These are phyloP conservation scores for Punica granatum DNA, from an alignment of 345 rosid species.

Conservation along the genomic window DNA sequence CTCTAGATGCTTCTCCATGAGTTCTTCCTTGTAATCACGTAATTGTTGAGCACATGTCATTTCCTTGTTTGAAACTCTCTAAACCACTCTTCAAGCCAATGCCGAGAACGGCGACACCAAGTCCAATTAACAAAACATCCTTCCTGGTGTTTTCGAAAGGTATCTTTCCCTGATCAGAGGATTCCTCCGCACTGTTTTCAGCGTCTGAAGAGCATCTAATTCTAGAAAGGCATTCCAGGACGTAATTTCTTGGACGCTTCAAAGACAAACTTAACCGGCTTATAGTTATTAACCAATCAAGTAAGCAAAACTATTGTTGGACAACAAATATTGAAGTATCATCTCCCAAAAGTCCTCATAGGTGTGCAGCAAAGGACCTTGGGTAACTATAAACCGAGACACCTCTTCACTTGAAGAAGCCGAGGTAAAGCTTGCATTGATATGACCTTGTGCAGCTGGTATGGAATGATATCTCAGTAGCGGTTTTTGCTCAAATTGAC, in stretches of 20 bases:
- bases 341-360: conserved; percentile 96
- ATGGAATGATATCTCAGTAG: conserved; percentile 66
- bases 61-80: conserved; percentile 96
- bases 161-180: conserved; percentile 30
- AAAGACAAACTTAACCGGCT: no score
- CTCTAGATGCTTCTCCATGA: conserved; percentile 93
- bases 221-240: no score
- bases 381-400: conserved; percentile 80
- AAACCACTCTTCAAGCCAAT: conserved; percentile 78
- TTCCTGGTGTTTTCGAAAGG: conserved; percentile 84
- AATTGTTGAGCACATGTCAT: conserved; percentile 94
- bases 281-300: conserved; percentile 50
- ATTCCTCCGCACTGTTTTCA: conserved; percentile 19
- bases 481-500: conserved; percentile 67
- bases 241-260: no score
- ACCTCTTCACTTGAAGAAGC: conserved; percentile 57
- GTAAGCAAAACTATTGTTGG: conserved; percentile 87
- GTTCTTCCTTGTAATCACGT: conserved; percentile 84
- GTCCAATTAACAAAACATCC: conserved; percentile 82
- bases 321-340: conserved; percentile 68
- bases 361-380: conserved; percentile 73
- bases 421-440: conserved; percentile 75
- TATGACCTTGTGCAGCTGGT: conserved; percentile 60
- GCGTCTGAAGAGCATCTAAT: conserved; percentile 38
- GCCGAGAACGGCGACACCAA: conserved; percentile 72